Percentiles rank a stretch among this genome's conserved stretches.
Evolutionary conservation across 805 yeast genomes (phyloP).

Genomic region (Ogataea ganodermae): DNA sequence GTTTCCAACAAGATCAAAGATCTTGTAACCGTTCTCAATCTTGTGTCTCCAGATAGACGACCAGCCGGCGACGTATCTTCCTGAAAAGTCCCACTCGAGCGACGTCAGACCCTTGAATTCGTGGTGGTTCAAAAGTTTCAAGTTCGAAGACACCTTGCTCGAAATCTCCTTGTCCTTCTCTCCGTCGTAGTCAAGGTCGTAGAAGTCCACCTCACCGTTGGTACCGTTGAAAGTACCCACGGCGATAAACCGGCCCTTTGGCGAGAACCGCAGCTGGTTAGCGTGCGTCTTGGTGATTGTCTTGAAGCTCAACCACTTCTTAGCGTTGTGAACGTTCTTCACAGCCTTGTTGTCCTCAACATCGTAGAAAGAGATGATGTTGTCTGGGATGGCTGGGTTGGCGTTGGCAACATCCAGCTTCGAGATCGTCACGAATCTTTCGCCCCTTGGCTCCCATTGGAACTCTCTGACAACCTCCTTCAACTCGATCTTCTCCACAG

Average conservation of each 20-base stretch:
- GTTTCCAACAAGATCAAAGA: slow-evolving; percentile 83
- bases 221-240: slow-evolving; percentile 45
- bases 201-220: slow-evolving; percentile 75
- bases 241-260: slow-evolving; percentile 84
- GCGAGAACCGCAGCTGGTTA: slow-evolving; percentile 83
- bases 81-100: slow-evolving; percentile 93
- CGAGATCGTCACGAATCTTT: slow-evolving; percentile 80
- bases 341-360: slow-evolving; percentile 62
- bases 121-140: slow-evolving; percentile 62
- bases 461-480: slow-evolving; percentile 85
- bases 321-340: slow-evolving; percentile 21
- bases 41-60: slow-evolving; percentile 83
- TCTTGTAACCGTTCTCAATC: slow-evolving; percentile 86
- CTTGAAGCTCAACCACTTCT: slow-evolving; percentile 53
- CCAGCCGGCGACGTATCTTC: slow-evolving; percentile 86
- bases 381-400: slow-evolving; percentile 66
- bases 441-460: slow-evolving; percentile 95
- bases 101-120: slow-evolving; percentile 79
- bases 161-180: slow-evolving; percentile 44
- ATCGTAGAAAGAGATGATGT: slow-evolving; percentile 74
- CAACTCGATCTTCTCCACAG: slow-evolving; percentile 91
- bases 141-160: slow-evolving; percentile 54
- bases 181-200: slow-evolving; percentile 82
- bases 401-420: slow-evolving; percentile 52
- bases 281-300: slow-evolving; percentile 60